Evolutionary conservation across 176 grass and related monocot species (phyloP).

Genomic region (Poa pratensis): DNA sequence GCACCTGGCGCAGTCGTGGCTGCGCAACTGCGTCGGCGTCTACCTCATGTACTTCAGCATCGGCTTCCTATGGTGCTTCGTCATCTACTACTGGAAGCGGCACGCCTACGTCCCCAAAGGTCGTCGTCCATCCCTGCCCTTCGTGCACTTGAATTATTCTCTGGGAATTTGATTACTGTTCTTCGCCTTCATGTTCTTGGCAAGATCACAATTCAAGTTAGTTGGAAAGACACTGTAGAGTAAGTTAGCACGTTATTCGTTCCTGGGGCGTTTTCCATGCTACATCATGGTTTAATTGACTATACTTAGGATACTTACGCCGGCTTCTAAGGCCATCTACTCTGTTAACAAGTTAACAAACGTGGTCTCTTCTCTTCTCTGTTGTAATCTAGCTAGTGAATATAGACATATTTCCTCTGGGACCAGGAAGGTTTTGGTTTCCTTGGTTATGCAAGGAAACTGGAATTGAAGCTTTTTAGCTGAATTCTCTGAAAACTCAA

Average conservation of each 20-base stretch:
- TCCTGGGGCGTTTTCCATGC: not conserved
- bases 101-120: conserved; percentile 91
- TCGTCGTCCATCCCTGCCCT: conserved; percentile 37
- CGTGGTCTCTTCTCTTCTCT: not conserved
- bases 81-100: conserved; percentile 96
- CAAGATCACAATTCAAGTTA: not conserved
- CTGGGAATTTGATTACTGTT: no score
- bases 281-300: not conserved
- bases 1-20: conserved; percentile 80
- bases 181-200: no score
- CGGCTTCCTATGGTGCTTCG: conserved; percentile 92
- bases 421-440: not conserved
- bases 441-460: not conserved
- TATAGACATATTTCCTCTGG: not conserved
- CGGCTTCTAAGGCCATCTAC: not conserved
- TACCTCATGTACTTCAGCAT: conserved; percentile 74
- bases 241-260: not conserved
- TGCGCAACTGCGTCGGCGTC: conserved; percentile 83
- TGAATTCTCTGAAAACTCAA: not conserved
- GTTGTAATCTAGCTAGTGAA: not conserved
- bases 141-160: not conserved
- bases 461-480: not conserved
- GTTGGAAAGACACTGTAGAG: not conserved
- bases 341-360: not conserved
- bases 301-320: not conserved